Conservation (phyloP, 1,139 yeast genomes). For the Blastobotrys niveus region DNA sequence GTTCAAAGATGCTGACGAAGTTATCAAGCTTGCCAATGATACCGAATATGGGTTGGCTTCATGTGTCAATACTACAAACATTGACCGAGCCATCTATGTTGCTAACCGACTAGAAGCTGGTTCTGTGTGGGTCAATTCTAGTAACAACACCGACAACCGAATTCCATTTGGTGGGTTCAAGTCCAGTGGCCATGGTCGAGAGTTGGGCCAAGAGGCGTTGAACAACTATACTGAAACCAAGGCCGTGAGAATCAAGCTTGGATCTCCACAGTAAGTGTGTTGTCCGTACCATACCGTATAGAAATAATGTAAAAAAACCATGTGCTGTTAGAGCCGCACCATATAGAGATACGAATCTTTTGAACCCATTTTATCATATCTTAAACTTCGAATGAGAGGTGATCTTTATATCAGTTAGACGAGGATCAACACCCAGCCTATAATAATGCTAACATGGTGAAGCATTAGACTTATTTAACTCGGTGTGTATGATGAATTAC, state of each 20-base stretch:
- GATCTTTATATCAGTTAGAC: no score
- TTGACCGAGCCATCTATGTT: conserved; percentile 56
- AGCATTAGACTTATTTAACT: no score
- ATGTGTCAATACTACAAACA: conserved; percentile 66
- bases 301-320: no score
- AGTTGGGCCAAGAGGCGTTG: conserved; percentile 81
- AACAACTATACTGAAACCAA: conserved; percentile 75
- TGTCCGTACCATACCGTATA: no score
- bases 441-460: no score
- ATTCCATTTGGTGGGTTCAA: conserved; percentile 79
- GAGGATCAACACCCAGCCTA: no score
- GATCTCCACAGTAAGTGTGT: no score
- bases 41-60: conserved; percentile 81
- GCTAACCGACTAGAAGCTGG: conserved; percentile 70
- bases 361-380: no score
- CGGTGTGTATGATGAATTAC: no score
- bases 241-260: conserved; percentile 60
- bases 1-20: conserved; percentile 69
- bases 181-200: conserved; percentile 86
- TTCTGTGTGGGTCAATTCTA: conserved; percentile 76
- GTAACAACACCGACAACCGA: conserved; percentile 72
- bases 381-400: no score
- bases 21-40: conserved; percentile 61
- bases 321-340: no score
- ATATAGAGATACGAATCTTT: no score